Percentiles rank a stretch among this genome's conserved stretches.
Evolutionary conservation across 768 basidiomycete species (phyloP).

Genomic region (Sporobolomyces roseus): DNA sequence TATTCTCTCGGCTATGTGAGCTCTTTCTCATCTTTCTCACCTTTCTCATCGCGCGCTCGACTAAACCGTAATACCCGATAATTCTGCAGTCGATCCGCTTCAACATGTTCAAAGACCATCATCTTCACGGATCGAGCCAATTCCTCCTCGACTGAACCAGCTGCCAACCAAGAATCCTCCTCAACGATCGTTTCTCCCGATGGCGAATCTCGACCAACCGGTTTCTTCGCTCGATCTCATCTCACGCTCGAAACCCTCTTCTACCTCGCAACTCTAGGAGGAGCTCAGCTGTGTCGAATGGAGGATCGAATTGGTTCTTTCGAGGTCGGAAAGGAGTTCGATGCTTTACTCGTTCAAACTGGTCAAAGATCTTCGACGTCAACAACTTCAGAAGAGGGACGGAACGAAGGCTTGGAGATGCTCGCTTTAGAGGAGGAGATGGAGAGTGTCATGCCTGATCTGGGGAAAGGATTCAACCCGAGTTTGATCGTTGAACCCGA

Average conservation of each 20-base stretch:
- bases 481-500: slow-evolving; percentile 45
- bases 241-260: slow-evolving; percentile 71
- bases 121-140: slow-evolving; percentile 54
- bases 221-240: slow-evolving; percentile 50
- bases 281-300: slow-evolving; percentile 75
- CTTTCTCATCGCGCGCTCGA: background rate
- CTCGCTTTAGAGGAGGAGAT: slow-evolving; percentile 7
- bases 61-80: background rate
- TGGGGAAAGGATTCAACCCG: slow-evolving; percentile 37
- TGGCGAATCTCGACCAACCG: slow-evolving; percentile 16
- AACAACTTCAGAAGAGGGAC: too few species aligned
- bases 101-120: slow-evolving; percentile 70
- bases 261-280: slow-evolving; percentile 87
- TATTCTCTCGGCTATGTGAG: slow-evolving; percentile 62
- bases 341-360: slow-evolving; percentile 72
- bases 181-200: slow-evolving; percentile 8
- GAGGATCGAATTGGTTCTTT: slow-evolving; percentile 71
- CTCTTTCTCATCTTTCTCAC: background rate
- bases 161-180: background rate
- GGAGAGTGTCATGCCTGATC: slow-evolving; percentile 14
- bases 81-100: slow-evolving; percentile 61
- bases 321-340: slow-evolving; percentile 75
- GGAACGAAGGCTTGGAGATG: slow-evolving; percentile 32
- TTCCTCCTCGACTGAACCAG: background rate
- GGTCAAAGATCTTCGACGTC: too few species aligned